Conservation (phyloP, 495 filamentous ascomycete species). For the Astrothelium macrocarpum region DNA sequence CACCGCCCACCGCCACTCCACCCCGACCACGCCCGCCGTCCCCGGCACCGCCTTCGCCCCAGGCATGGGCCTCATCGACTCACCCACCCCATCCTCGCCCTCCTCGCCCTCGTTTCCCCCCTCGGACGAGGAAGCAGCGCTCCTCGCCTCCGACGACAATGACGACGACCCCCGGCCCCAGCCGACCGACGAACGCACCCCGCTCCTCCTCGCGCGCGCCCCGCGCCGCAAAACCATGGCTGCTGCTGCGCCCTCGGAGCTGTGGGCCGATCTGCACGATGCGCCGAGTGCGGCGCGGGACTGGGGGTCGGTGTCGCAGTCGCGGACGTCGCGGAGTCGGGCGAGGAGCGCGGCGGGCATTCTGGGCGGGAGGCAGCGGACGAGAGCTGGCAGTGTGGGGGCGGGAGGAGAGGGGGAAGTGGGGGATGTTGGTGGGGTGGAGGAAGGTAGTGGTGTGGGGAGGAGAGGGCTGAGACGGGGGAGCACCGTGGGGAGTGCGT, state of each 20-base stretch:
- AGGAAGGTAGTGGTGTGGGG: background rate
- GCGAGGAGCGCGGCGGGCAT: background rate
- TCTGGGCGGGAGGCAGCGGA: background rate
- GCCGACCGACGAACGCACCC: background rate
- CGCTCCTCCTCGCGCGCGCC: constrained; percentile 10
- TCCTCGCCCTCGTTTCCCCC: background rate
- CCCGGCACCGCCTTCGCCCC: constrained; percentile 53
- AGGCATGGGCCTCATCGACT: constrained; percentile 56
- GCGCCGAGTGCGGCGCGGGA: background rate
- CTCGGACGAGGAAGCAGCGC: constrained; percentile 11
- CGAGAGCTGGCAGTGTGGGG: background rate
- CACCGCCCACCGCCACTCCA: constrained; percentile 8
- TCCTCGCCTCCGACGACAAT: background rate
- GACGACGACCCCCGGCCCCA: background rate
- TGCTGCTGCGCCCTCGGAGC: constrained; percentile 20
- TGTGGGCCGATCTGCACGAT: constrained; percentile 29
- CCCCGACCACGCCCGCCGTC: constrained; percentile 26
- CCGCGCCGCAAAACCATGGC: constrained; percentile 22
- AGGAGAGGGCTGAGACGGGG: background rate
- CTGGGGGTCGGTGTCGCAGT: background rate
- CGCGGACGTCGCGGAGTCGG: constrained; percentile 1
- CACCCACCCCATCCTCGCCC: constrained; percentile 2
- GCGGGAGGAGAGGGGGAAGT: background rate
- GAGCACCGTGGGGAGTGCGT: background rate
- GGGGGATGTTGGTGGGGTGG: background rate